Percentiles rank a stretch among this genome's conserved stretches.
Conservation (phyloP, 2,329 filamentous ascomycete species). For the Xylaria arbuscula region DNA sequence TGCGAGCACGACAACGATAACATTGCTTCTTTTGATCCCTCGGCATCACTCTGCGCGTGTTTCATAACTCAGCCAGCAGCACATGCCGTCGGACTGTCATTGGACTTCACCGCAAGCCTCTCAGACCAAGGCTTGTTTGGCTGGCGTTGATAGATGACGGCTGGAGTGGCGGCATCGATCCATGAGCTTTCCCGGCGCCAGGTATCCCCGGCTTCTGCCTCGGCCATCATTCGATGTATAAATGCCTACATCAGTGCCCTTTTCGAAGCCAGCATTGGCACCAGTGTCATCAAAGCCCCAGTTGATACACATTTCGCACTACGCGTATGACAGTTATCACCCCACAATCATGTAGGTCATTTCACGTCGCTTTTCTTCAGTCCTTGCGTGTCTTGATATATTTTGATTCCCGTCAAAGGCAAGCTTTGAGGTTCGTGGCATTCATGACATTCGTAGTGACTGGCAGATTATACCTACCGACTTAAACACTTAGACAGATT, state of each 20-base stretch:
- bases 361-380: not conserved
- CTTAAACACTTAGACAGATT: no score
- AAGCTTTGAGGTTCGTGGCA: no score
- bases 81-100: not conserved
- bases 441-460: no score
- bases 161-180: constrained; percentile 20
- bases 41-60: constrained; percentile 17
- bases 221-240: not conserved
- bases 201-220: not conserved
- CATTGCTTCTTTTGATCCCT: constrained; percentile 25
- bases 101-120: constrained; percentile 20
- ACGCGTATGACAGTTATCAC: not conserved
- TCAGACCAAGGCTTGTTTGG: constrained; percentile 15
- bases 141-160: constrained; percentile 9
- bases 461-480: no score
- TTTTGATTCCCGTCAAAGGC: not conserved
- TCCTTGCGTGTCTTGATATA: not conserved
- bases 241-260: not conserved
- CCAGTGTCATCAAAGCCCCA: not conserved
- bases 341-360: not conserved
- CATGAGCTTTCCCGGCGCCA: constrained; percentile 9
- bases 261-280: not conserved
- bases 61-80: constrained; percentile 8
- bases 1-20: not conserved
- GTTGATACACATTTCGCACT: not conserved